Percentiles rank a stretch among this genome's conserved stretches.
These are phyloP conservation scores for Fusarium humuli DNA, from an alignment of 2,329 filamentous ascomycete species.

Conservation along the genomic window DNA sequence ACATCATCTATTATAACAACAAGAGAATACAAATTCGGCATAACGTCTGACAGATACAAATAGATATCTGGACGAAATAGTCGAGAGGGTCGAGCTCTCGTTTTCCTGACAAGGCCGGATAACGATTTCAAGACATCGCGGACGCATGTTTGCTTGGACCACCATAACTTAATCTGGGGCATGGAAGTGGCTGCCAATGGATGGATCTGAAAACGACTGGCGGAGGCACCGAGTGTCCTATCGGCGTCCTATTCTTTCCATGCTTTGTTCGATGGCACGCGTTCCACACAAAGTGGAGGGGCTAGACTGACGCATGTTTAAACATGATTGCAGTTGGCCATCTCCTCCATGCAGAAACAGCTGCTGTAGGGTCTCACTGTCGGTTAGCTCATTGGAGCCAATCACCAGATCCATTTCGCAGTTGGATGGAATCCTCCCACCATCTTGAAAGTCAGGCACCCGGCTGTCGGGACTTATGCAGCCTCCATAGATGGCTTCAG, in stretches of 20 bases:
- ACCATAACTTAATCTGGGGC: constrained; percentile 4
- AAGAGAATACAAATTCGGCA: neutral
- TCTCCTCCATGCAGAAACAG: constrained; percentile 35
- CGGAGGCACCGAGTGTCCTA: constrained; percentile 30
- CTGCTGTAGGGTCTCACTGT: constrained; percentile 38
- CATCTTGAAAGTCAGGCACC: constrained; percentile 33
- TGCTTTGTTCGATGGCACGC: constrained; percentile 37
- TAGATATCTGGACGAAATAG: neutral
- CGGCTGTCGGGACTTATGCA: constrained; percentile 33
- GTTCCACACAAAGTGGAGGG: constrained; percentile 48
- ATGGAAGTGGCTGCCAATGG: constrained; percentile 8
- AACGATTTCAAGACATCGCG: constrained; percentile 1
- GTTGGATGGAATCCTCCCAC: constrained; percentile 34
- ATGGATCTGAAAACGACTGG: constrained; percentile 32
- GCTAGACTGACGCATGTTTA: constrained; percentile 42
- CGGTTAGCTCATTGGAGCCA: constrained; percentile 35
- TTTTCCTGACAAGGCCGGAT: neutral
- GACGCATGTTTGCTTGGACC: constrained; percentile 3
- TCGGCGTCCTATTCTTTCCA: constrained; percentile 37
- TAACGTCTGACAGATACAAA: neutral
- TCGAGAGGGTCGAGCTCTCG: constrained; percentile 2
- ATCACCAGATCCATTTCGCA: constrained; percentile 19
- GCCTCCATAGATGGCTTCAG: constrained; percentile 25
- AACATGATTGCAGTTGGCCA: constrained; percentile 41
- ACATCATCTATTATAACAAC: constrained; percentile 20